Base-by-base conservation (phyloP, 345 rosid species). In the Aquilaria yunnanensis region DNA sequence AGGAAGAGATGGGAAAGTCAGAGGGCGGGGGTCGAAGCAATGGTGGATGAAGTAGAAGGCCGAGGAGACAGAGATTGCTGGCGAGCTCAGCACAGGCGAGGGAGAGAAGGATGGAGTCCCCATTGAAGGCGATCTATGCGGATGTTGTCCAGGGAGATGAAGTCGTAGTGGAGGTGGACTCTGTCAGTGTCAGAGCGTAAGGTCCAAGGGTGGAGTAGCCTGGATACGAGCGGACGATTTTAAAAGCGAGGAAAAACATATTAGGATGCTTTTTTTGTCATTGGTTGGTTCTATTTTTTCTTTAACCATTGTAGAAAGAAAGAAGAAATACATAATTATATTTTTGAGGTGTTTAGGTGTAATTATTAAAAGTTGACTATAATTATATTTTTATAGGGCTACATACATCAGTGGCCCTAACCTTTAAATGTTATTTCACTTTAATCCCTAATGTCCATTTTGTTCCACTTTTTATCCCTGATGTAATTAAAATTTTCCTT, bases 21-120 rank as follows among this genome's bases (percentile, higher is more conserved):
- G 78, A n/a, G 87, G 79, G 55, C 73, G 65, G 0, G 73, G 4
- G 10, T 81, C 84, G 3, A 74, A 69, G 53, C 96, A 89, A 30
- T 83, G 81, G 41, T 51, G 62, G 81, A 86, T 78, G 12, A 91
- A 66, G 14, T 90, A 74, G 1, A 91, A 80, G 14, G 85, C 82
- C 90, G 1, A 74, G 76, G 14, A 72, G 66, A 33, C 88, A 66
- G 9, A 89, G 71, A 57, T 82, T 89, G 64, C 89, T 88, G 3
- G 72, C 74, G 51, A 95, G 70, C 63, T 95, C 99, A 2, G 97
- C 97, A 51, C 94, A 91, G 0, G 93, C 85, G 9, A 95, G 81
- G 56, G 88, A 84, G 54, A 91, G 82, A 30, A 88, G 90, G 67
- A 94, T 86, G 4, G 79, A 65, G 73, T 94, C 95, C 51, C 90